Evolutionary conservation across 1,284 basidiomycete species (phyloP), one percentile per base, ranked within the genome.

Genomic region (Boletus hoseneyae): DNA sequence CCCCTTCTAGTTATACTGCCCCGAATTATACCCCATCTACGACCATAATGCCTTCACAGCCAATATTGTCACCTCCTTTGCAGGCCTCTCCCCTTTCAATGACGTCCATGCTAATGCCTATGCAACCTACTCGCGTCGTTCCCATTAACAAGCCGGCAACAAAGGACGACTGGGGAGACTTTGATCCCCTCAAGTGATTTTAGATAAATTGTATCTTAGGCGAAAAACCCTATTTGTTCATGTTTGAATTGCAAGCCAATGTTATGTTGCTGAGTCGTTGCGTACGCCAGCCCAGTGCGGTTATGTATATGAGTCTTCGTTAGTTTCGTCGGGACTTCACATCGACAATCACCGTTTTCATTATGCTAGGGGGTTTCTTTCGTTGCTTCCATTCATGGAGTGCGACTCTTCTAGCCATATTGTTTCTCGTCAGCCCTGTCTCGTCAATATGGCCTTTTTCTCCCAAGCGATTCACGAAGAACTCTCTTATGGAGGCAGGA

Each of bases 381-480:
- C 21, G 29, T 36, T 39, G n/a, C 37, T 40, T 23, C 32, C 32
- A 32, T 15, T 34, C 37, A 30, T 48, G 34, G 37, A 30, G 34
- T 18, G 35, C 33, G 8, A 29, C 38, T 8, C 48, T 67, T 47
- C 45, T 66, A 4, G 38, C 47, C 19, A 29, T 48, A 30, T 29
- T 63, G 8, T 47, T 63, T 8, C 37, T 70, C 29, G 42, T 41
- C 21, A 47, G 44, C 41, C 68, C 68, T 8, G 64, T 51, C 30
- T 54, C 43, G 37, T 68, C 76, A 16, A 63, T 84, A 59, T 93
- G 91, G 90, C 90, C 92, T 1, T 93, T 93, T 69, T 76, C 84
- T 44, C 77, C 83, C 19, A 90, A 94, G 66, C 78, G 91, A 37
- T 97, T 94, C 73, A 85, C 80, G n/a, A 82, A 86, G 47, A 95